Base-by-base conservation (phyloP, 495 filamentous ascomycete genomes). In the Xylaria castorea region DNA sequence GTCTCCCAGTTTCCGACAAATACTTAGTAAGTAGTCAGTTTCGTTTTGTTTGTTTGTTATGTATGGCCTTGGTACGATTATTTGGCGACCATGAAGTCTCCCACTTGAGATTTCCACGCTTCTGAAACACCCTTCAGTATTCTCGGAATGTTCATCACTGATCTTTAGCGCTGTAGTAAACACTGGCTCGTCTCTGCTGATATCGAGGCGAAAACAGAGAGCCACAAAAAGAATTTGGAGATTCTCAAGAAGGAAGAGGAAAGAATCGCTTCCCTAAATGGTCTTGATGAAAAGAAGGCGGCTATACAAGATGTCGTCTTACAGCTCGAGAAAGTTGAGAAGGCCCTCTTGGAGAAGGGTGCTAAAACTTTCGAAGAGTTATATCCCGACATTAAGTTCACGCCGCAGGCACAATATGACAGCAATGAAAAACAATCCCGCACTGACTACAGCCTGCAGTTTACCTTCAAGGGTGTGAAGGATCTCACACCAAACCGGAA, bases 361-460 rank as follows among this genome's bases (percentile, higher is more conserved):
- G 92, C 88, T 18, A 93, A 93, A 78, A 87, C 87, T 0, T 93
- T 90, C 75, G 60, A 77, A 25, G 86, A 95, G 67, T 79, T 92
- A 25, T 81, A 90, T 78, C 91, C 92, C 0, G 83, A 90, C 1
- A 79, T 82, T 42, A 67, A 80, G 66, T 16, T 8, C 36, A 25
- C 34, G 50, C 6, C 60, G 36, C 44, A 7, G 11, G 3, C 50
- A 2, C 34, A 40, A 20, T 18, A 38, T 25, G 16, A 38, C 42
- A 12, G 8, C 18, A 42, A 76, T 6, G 40, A 78, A 34, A 27
- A 77, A 34, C 30, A 44, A 11, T 5, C 51, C 1, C n/a, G 55
- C 4, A 66, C 80, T 42, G 73, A 79, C 1, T 92, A 88, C 75
- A 77, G 83, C 20, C 75, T 86, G 14, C 53, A 74, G 0, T 87